Evolutionary conservation across 2,329 filamentous ascomycete genomes (phyloP).

Genomic region (Emydomyces testavorans): DNA sequence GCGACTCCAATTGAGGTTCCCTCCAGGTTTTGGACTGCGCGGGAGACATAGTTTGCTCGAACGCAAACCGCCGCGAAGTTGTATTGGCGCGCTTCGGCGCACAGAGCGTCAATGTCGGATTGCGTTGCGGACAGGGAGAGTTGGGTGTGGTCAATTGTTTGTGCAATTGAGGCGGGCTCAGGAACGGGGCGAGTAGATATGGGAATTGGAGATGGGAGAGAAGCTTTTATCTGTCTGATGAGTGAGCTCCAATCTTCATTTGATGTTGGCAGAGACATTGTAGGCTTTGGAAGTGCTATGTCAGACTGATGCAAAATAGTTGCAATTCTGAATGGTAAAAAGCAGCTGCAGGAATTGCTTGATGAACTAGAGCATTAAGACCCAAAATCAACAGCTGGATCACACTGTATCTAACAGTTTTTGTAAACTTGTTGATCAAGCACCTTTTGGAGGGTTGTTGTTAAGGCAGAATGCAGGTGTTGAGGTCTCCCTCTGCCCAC

Average conservation of each 20-base stretch:
- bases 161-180: constrained; percentile 23
- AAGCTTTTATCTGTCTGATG: constrained; percentile 22
- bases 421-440: no score
- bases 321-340: no score
- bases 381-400: no score
- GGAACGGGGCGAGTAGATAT: constrained; percentile 19
- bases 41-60: constrained; percentile 42
- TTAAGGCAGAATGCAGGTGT: no score
- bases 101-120: constrained; percentile 43
- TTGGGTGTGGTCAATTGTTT: constrained; percentile 36
- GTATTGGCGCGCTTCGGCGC: constrained; percentile 42
- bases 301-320: no score
- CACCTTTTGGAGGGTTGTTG: no score
- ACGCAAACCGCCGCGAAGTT: constrained; percentile 45
- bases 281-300: no score
- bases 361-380: no score
- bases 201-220: constrained; percentile 19
- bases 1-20: constrained; percentile 42
- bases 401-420: no score
- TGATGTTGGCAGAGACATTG: background rate
- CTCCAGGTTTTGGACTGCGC: constrained; percentile 39
- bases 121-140: constrained; percentile 34
- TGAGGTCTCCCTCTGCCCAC: no score
- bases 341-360: no score
- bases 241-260: constrained; percentile 25